Base-by-base conservation (phyloP, 352 stramenopile species). In the Pythium scleroteichum region DNA sequence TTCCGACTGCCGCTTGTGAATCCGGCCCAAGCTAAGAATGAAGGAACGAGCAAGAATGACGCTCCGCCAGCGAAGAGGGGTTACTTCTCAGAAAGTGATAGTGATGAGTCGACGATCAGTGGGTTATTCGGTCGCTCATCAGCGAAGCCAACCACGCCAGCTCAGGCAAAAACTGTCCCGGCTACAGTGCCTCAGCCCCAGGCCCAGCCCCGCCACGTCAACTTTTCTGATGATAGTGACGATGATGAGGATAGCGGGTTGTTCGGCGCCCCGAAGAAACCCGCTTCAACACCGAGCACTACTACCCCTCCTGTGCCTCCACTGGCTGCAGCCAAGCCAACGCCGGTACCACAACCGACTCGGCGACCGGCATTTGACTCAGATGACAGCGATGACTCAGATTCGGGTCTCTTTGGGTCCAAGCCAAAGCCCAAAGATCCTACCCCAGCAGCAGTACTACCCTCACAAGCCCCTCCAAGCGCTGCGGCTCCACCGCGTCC, bases 91-190 rank as follows among this genome's bases (percentile, higher is more conserved):
- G 58, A 45, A 4, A 84, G 75, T 53, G 73, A 81, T 63, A 84
- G 75, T n/a, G 75, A 84, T 20, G 75, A 84, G 42, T 84, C 75
- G 27, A 82, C 72, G 0, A 63, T 71, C 40, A 84, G 72, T 51
- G 75, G 72, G 16, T 57, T 82, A 2, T 84, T 82, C 35, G 74
- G 74, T n/a, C 38, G 63, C 29, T 66, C 51, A 52, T 13, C 59
- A 16, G 51, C 61, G n/a, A 44, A 53, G 23, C 14, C 41, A 19
- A 20, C 49, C 0, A 23, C 53, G 7, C 44, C 50, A 39, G 38
- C 38, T 40, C 29, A 17, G 27, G 20, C 50, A 22, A 52, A 38
- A 27, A 26, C 38, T 5, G 47, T 44, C 1, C 24, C 66, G 20
- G 26, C 38, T 44, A 29, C n/a, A 29, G 23, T 58, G 41, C 17